Evolutionary conservation across 2,329 filamentous ascomycete species (phyloP).

Genomic region (Ceratocystis cacaofunesta): DNA sequence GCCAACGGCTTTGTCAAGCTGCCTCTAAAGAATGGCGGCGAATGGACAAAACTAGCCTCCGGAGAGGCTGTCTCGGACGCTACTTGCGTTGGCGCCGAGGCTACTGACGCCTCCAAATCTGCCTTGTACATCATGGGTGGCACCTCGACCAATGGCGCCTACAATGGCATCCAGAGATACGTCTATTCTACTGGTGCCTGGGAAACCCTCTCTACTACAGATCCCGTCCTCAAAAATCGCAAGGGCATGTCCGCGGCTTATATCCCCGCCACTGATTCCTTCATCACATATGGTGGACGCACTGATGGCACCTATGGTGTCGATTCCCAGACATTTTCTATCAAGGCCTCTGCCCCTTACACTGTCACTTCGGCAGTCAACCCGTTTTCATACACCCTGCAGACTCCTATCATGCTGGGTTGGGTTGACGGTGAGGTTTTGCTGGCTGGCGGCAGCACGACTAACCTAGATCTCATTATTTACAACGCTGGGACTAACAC

Average conservation of each 20-base stretch:
- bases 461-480: slow-evolving; percentile 53
- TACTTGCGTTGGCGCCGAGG: slow-evolving; percentile 58
- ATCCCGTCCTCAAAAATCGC: slow-evolving; percentile 49
- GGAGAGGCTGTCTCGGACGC: slow-evolving; percentile 60
- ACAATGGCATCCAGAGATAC: slow-evolving; percentile 60
- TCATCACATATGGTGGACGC: slow-evolving; percentile 69
- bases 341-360: slow-evolving; percentile 52
- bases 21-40: slow-evolving; percentile 48
- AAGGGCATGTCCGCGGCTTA: slow-evolving; percentile 63
- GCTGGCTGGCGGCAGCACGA: slow-evolving; percentile 53
- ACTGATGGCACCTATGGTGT: slow-evolving; percentile 41
- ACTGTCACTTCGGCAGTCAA: slow-evolving; percentile 30
- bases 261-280: slow-evolving; percentile 51
- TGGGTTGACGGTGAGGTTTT: slow-evolving; percentile 59
- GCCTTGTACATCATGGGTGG: slow-evolving; percentile 76
- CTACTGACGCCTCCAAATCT: slow-evolving; percentile 41
- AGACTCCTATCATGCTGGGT: slow-evolving; percentile 50
- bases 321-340: slow-evolving; percentile 62
- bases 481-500: slow-evolving; percentile 45
- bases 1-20: slow-evolving; percentile 61
- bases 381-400: slow-evolving; percentile 16
- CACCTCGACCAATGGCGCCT: slow-evolving; percentile 35
- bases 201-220: slow-evolving; percentile 31
- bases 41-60: slow-evolving; percentile 52
- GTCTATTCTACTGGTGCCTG: slow-evolving; percentile 40